Evolutionary conservation across 495 filamentous ascomycete species (phyloP), one percentile per base, ranked within the genome.

Genomic region (Penicillium canescens): DNA sequence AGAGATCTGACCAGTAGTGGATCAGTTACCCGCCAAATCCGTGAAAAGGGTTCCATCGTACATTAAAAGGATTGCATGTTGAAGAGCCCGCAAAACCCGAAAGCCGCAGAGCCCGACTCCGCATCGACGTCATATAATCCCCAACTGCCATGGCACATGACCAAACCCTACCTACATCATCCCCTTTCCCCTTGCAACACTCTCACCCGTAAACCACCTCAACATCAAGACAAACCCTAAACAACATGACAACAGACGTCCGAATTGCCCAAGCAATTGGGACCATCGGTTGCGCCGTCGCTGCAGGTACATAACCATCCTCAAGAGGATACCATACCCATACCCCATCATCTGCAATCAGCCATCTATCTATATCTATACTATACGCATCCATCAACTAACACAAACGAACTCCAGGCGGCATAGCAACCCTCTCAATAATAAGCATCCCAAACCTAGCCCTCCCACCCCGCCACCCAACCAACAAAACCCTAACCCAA

Each of bases 401-500:
- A 24, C 28, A 31, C 6, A 31, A 31, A 31, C 4, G 9, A 31
- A 31, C 6, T 2, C 24, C 20, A 68, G 66, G 71, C 14, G 60
- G 66, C 20, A 56, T 67, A 5, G 56, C 58, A 41, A 43, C 57
- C 11, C 50, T 69, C 20, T 67, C 69, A 9, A 37, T 53, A 3
- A 44, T 71, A 2, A 38, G 42, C 33, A 61, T 68, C 24, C 69
- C 69, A 6, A 56, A 26, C 11, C 61, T 74, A 6, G n/a, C 56
- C 31, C 41, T 59, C 3, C 62, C 61, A 24, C 44, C 57, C 8
- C 62, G 59, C 13, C 54, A 62, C 3, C 62, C 60, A 13, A 18
- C 57, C 14, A 44, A 58, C 28, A 46, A 58, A 38, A 54, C 53
- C 13, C 28, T 46, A n/a, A 35, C 52, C 24, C 18, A 44, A 0